These are phyloP conservation scores for Cystobasidium sp. DNA, from an alignment of 1,284 basidiomycete genomes.

Conservation along the genomic window DNA sequence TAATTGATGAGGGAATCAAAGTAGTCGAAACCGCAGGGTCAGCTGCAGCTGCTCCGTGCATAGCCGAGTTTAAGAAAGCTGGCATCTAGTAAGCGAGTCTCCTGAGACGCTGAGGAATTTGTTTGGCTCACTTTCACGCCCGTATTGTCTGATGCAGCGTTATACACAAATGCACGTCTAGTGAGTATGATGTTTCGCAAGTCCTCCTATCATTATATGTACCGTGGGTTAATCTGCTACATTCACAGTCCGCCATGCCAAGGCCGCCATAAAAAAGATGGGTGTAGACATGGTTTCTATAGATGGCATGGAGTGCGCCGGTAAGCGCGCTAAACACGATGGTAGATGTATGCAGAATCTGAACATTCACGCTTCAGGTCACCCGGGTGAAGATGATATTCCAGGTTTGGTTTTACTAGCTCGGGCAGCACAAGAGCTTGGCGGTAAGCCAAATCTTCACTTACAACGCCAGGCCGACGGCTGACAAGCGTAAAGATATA, in stretches of 20 bases:
- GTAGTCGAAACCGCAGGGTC: constrained; percentile 69
- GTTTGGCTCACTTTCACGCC: not conserved
- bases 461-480: not conserved
- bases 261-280: constrained; percentile 38
- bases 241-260: constrained; percentile 39
- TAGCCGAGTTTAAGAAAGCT: constrained; percentile 49
- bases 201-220: not conserved
- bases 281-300: constrained; percentile 28
- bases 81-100: constrained; percentile 45
- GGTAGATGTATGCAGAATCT: not conserved
- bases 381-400: constrained; percentile 94
- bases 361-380: constrained; percentile 64
- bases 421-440: constrained; percentile 79
- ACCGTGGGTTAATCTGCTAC: not conserved
- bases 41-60: constrained; percentile 49
- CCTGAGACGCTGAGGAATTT: no score
- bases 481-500: constrained; percentile 59
- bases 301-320: constrained; percentile 61
- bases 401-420: constrained; percentile 87
- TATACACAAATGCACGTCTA: constrained; percentile 87
- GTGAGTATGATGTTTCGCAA: not conserved
- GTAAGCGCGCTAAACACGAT: constrained; percentile 55
- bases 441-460: not conserved
- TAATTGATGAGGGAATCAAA: constrained; percentile 55
- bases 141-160: constrained; percentile 63